Evolutionary conservation across 1,284 basidiomycete genomes (phyloP), one percentile per base, ranked within the genome.

Genomic region (Moniliophthora roreri): DNA sequence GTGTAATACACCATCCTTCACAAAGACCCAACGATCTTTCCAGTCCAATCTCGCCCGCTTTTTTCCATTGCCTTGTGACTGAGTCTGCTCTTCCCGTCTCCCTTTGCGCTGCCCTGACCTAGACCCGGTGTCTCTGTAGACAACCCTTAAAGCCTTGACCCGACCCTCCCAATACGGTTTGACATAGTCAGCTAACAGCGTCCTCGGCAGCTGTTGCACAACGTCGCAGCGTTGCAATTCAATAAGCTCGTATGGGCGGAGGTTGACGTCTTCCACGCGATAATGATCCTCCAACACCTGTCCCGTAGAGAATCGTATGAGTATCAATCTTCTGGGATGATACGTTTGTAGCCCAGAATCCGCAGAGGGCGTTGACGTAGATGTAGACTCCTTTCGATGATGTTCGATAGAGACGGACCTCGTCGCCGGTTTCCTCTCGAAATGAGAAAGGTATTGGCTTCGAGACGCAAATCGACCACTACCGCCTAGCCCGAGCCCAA

Each of bases 141-240:
- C 69, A 9, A 78, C 69, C 7, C 85, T 73, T 18, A 89, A 66
- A 0, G 79, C 77, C 37, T 76, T 74, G 9, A 82, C 80, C 63
- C 73, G 78, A 9, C 82, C 80, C 52, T 87, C 84, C 69, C 87
- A 88, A 67, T 87, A 90, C 0, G 87, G 87, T 36, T 77, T 71
- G 13, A 80, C 68, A 59, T 90, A 90, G 1, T 74, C 70, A n/a
- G 63, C 61, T 1, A 76, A 63, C 34, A 67, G 42, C 23, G 67
- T 63, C 36, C 80, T 74, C 0, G 73, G 77, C 2, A 85, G 71
- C 0, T 66, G 63, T 9, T 76, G 72, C 50, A 77, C 57, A 52
- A 71, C 60, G 48, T 72, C 68, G 13, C 66, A 55, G 26, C 74
- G 65, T 58, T 89, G 85, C 8, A 89, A 65, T 62, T 89, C 87